Base-by-base conservation (phyloP, 139 green algal genomes). In the Mesotaenium endlicherianum region DNA sequence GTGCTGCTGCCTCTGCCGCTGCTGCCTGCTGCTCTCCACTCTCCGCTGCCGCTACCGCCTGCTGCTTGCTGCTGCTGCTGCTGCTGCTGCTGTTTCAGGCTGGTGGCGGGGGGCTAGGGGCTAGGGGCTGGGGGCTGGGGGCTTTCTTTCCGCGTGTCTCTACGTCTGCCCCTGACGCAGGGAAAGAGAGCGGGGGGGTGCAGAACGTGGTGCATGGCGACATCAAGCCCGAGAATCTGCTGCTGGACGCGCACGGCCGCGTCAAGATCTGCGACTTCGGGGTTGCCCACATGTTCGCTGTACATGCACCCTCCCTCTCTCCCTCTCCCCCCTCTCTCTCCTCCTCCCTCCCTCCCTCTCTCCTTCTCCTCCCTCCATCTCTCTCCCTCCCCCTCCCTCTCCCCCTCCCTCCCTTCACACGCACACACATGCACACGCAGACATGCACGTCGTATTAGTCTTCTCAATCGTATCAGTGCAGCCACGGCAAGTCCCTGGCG, bases 221-320 rank as follows among this genome's bases (percentile, higher is more conserved):
- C 55, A 49, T 87, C 59, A 88, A 88, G 78, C 82, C 82, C 8
- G 82, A 87, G 26, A 88, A 88, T 36, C n/a, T 88, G 2, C 43
- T 88, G 80, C 14, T 87, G 8, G 16, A 14, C 0, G 47, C 34
- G 20, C 17, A 88, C 4, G 82, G 77, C 45, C 1, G 26, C 17
- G 30, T 76, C 49, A 88, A 88, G 77, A 41, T 88, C 11, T 14
- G 38, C 2, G 82, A 88, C 43, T 80, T 88, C 31, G 82, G 82
- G 1, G 76, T 88, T 16, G 47, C 49, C 58, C 75, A 88, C 14
- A 30, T 85, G 8, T 70, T 88, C 39, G 20, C 38, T 5, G 72
- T 80, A 26, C 3, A 67, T n/a, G 1, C 2, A 1, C 36, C 17
- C 17, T 39, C 26, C 26, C 16, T 68, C 57, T 4, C 4, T 40